phyloP scores from a whole-genome alignment of 1,139 yeast genomes.

The Yamadazyma spencermartinsiae region DNA sequence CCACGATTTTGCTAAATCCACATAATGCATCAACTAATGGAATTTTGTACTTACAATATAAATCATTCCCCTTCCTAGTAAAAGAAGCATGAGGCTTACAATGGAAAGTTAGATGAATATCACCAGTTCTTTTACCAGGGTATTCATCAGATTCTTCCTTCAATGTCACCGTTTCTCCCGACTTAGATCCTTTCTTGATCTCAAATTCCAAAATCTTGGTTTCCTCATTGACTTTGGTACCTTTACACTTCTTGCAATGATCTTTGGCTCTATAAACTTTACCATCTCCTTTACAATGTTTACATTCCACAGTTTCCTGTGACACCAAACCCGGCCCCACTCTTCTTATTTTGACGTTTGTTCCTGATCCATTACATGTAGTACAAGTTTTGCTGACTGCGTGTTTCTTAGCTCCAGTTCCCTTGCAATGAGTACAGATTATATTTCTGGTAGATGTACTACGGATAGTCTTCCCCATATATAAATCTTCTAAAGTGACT shows the following conservation, averaged over 20 bases:
- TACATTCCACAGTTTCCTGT: slow-evolving; percentile 63
- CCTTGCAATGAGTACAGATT: slow-evolving; percentile 70
- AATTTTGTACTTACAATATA: slow-evolving; percentile 59
- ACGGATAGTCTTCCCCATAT: slow-evolving; percentile 77
- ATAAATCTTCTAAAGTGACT: slow-evolving; percentile 73
- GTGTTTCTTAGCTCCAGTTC: slow-evolving; percentile 67
- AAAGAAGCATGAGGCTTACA: slow-evolving; percentile 51
- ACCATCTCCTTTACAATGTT: slow-evolving; percentile 74
- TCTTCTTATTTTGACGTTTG: slow-evolving; percentile 56
- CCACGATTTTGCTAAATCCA: slow-evolving; percentile 69
- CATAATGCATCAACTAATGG: slow-evolving; percentile 79
- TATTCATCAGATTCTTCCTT: slow-evolving; percentile 77
- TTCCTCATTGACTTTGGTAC: slow-evolving; percentile 62
- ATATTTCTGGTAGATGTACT: slow-evolving; percentile 73
- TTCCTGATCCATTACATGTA: slow-evolving; percentile 75
- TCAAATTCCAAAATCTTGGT: slow-evolving; percentile 76
- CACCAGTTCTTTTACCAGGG: slow-evolving; percentile 76
- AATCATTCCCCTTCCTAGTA: slow-evolving; percentile 61
- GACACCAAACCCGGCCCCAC: slow-evolving; percentile 79
- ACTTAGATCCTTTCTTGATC: slow-evolving; percentile 68
- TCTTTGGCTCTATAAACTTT: slow-evolving; percentile 62
- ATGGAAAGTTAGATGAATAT: slow-evolving; percentile 62
- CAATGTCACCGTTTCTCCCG: slow-evolving; percentile 62
- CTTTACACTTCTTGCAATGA: slow-evolving; percentile 75
- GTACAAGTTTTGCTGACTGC: slow-evolving; percentile 62